Percentiles rank a stretch among this genome's conserved stretches.
Conservation (phyloP, 1,139 yeast genomes). For the Diutina pseudorugosa region DNA sequence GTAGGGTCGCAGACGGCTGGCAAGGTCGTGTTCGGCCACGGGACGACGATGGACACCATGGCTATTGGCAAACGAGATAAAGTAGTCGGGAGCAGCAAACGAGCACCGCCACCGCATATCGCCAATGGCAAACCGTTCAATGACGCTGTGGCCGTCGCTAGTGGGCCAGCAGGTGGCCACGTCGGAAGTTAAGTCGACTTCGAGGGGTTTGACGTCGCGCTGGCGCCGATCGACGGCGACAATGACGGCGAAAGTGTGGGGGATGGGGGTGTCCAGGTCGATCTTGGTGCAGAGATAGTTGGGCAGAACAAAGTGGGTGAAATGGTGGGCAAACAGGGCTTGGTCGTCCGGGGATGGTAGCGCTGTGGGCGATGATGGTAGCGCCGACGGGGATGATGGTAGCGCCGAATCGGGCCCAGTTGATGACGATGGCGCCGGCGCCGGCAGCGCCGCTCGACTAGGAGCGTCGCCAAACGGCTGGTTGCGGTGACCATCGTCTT, state of each 20-base stretch:
- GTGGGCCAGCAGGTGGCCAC: conserved; percentile 43
- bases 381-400: neutral
- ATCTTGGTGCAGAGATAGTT: conserved; percentile 29
- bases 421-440: neutral
- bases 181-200: conserved; percentile 21
- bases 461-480: conserved; percentile 8
- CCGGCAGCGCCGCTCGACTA: neutral
- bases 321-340: conserved; percentile 5
- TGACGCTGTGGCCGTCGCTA: conserved; percentile 25
- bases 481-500: conserved; percentile 24
- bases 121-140: conserved; percentile 40
- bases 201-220: conserved; percentile 15
- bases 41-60: conserved; percentile 20
- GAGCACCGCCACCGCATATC: conserved; percentile 33
- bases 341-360: neutral
- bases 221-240: conserved; percentile 27
- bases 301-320: conserved; percentile 18
- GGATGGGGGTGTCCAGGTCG: conserved; percentile 30
- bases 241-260: conserved; percentile 35
- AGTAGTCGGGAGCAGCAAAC: conserved; percentile 34
- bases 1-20: conserved; percentile 25
- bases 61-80: conserved; percentile 13
- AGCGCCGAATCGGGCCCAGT: neutral
- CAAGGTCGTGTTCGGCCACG: conserved; percentile 23
- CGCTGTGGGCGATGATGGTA: neutral